phyloP scores from a whole-genome alignment of 2,329 filamentous ascomycete species.

The Claviceps lovelessii region DNA sequence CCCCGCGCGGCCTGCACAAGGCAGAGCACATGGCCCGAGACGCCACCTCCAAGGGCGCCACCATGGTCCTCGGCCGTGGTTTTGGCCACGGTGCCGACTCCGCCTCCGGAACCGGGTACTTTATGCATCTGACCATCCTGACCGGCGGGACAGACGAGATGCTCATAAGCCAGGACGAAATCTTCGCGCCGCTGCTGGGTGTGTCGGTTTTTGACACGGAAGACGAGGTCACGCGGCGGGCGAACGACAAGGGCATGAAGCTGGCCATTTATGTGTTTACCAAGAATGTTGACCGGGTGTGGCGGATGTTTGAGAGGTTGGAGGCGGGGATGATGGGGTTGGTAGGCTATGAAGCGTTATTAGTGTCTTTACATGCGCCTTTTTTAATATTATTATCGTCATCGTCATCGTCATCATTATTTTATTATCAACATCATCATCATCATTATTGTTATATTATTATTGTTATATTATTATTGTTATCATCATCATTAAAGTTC shows the following conservation, averaged over 20 bases:
- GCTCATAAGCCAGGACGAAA: slow-evolving; percentile 53
- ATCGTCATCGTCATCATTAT: slow-evolving; percentile 8
- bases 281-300: slow-evolving; percentile 25
- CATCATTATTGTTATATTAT: too few relatives aligned
- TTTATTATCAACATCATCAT: too few relatives aligned
- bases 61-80: slow-evolving; percentile 38
- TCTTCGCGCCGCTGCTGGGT: slow-evolving; percentile 52
- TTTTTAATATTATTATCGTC: too few relatives aligned
- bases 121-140: slow-evolving; percentile 56
- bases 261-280: slow-evolving; percentile 61
- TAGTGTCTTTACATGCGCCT: too few relatives aligned
- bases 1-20: slow-evolving; percentile 19
- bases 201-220: slow-evolving; percentile 57
- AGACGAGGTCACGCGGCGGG: slow-evolving; percentile 51
- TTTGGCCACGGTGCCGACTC: slow-evolving; percentile 19
- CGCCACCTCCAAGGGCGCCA: slow-evolving; percentile 46
- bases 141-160: slow-evolving; percentile 52
- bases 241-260: slow-evolving; percentile 53
- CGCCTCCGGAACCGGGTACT: slow-evolving; percentile 35
- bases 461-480: too few relatives aligned
- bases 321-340: slow-evolving; percentile 29
- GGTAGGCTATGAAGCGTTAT: slow-evolving; percentile 6
- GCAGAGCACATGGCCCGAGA: slow-evolving; percentile 40
- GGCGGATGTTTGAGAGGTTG: slow-evolving; percentile 31
- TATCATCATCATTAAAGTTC: too few relatives aligned